Percentiles rank a stretch among this genome's conserved stretches.
These are phyloP conservation scores for Neonectria neomacrospora DNA, from an alignment of 2,329 filamentous ascomycete species.

Conservation along the genomic window DNA sequence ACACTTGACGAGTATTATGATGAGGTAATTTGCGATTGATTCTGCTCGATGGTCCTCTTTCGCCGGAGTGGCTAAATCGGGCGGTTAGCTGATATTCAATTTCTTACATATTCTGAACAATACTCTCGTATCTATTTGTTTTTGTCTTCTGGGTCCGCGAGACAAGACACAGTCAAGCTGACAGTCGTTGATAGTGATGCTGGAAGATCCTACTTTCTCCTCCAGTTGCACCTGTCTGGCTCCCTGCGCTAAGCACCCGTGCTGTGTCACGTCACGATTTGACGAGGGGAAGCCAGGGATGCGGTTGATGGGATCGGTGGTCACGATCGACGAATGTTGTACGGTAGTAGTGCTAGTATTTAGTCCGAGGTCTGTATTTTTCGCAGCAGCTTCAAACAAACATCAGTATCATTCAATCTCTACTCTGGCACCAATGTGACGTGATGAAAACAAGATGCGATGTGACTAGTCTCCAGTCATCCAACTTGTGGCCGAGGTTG, in stretches of 20 bases:
- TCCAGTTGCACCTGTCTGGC: neutral
- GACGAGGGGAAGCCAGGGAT: neutral
- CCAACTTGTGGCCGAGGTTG: no score
- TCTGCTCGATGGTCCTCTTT: conserved; percentile 80
- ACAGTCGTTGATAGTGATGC: conserved; percentile 36
- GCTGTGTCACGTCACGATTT: neutral
- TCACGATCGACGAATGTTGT: neutral
- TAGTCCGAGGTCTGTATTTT: neutral
- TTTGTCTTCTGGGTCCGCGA: conserved; percentile 39
- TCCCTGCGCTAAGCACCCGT: neutral
- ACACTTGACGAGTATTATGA: conserved; percentile 63
- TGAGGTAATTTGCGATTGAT: conserved; percentile 99
- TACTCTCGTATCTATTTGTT: conserved; percentile 19
- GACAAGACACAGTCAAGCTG: conserved; percentile 39
- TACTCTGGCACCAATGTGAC: neutral
- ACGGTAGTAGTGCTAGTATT: no score
- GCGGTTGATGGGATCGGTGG: neutral
- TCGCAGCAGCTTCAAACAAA: neutral
- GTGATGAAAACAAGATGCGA: neutral
- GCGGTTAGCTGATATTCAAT: conserved; percentile 84
- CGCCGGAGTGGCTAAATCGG: conserved; percentile 90
- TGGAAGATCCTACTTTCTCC: neutral
- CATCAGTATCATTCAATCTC: neutral
- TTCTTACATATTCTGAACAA: conserved; percentile 99
- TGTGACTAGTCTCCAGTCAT: no score